phyloP scores from a whole-genome alignment of 1,284 basidiomycete species.

The Sphaerobolus stellatus region DNA sequence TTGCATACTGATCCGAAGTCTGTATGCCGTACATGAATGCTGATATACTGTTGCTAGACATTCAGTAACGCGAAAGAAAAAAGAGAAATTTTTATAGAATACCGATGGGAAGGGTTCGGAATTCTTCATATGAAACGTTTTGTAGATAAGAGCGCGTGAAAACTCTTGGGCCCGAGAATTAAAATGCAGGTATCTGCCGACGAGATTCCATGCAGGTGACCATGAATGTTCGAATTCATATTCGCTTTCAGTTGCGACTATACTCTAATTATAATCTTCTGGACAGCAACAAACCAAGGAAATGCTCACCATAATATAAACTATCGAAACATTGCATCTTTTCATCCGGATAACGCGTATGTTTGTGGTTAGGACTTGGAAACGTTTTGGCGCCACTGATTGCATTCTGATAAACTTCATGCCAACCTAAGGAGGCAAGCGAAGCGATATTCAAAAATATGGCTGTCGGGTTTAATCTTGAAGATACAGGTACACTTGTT shows the following conservation, averaged over 20 bases:
- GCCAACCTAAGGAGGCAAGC: constrained; percentile 1
- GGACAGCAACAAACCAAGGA: neutral
- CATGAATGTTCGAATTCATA: neutral
- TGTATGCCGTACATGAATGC: neutral
- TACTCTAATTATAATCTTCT: neutral
- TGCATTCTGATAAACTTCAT: neutral
- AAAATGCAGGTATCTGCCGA: neutral
- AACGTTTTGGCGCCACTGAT: neutral
- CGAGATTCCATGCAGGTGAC: neutral
- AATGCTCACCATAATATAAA: neutral
- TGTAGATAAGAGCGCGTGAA: neutral
- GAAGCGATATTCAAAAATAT: neutral
- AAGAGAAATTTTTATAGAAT: too few species aligned
- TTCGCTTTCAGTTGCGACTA: neutral
- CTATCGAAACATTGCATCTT: neutral
- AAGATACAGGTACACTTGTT: neutral
- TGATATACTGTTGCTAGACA: neutral
- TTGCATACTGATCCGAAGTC: neutral
- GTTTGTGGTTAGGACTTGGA: constrained; percentile 1
- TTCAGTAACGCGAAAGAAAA: neutral
- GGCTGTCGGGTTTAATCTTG: neutral
- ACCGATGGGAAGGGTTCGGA: neutral
- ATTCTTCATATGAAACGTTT: neutral
- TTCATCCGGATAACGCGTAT: neutral
- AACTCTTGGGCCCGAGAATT: neutral